These are phyloP conservation scores for Colletotrichum sp. DNA, from an alignment of 2,329 filamentous ascomycete genomes.

Conservation along the genomic window DNA sequence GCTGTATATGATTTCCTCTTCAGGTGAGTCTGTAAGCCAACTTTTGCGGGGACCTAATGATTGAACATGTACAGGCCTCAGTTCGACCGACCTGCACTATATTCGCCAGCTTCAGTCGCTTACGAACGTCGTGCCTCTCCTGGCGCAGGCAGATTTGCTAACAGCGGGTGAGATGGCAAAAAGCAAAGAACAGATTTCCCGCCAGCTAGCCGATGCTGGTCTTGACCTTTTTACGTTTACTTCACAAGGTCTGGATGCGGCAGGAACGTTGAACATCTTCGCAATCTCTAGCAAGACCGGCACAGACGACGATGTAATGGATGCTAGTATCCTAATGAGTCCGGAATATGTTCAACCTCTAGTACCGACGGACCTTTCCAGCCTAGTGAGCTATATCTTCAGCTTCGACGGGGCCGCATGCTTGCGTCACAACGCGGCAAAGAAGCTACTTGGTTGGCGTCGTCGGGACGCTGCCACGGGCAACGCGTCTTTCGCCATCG, in stretches of 20 bases:
- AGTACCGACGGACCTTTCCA: constrained; percentile 72
- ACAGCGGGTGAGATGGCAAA: constrained; percentile 58
- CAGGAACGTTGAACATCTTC: constrained; percentile 58
- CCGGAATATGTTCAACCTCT: constrained; percentile 88
- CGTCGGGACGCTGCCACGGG: constrained; percentile 20
- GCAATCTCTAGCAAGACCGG: constrained; percentile 77
- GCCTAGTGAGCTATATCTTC: constrained; percentile 77
- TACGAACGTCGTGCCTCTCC: constrained; percentile 85
- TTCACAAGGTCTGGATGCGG: constrained; percentile 31
- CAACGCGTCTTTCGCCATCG: constrained; percentile 29
- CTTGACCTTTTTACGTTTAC: constrained; percentile 74
- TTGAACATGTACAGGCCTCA: constrained; percentile 44
- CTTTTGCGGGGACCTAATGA: not conserved
- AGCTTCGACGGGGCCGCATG: constrained; percentile 79
- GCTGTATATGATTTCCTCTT: constrained; percentile 78
- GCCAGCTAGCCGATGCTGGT: constrained; percentile 59
- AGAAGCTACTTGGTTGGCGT: constrained; percentile 80
- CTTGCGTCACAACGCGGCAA: constrained; percentile 81
- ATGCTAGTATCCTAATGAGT: constrained; percentile 92
- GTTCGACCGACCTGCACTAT: constrained; percentile 66
- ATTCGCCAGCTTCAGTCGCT: constrained; percentile 72
- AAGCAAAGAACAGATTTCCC: constrained; percentile 64
- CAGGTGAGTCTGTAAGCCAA: constrained; percentile 60
- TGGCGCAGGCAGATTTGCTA: constrained; percentile 78
- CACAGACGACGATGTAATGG: constrained; percentile 82